Evolutionary conservation across 768 basidiomycete species (phyloP), one percentile per base, ranked within the genome.

Genomic region (Leccinum sublutescens): DNA sequence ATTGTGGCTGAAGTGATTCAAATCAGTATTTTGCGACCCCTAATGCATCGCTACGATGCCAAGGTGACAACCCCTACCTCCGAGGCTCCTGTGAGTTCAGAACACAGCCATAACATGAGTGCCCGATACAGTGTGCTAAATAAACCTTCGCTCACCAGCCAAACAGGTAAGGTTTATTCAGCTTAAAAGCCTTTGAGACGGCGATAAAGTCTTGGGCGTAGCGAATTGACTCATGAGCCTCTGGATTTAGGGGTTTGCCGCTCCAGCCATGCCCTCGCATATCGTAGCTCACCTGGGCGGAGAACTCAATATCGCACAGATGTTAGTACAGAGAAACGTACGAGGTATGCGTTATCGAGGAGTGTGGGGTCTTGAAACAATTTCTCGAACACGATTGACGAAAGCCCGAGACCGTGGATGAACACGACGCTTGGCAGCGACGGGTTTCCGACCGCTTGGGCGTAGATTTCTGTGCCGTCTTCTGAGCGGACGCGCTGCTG

Each of bases 181-280:
- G 27, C 23, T 27, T 50, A 11, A 50, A 50, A 10, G 54, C 50
- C 31, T 48, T 51, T 21, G 17, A 19, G 15, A 60, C 55, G 15
- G 59, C 59, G 6, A 47, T 33, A 19, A 60, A 60, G 21, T 56
- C 59, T 43, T 60, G 50, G 12, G 59, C 59, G 10, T 60, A 60
- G 12, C 59, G 59, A 47, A 36, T 14, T 43, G 59, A 60, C 17
- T 56, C 54, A 10, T 60, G 59, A 27, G 49, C 49, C 17, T 50
- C 49, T 50, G 49, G 49, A 23, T 50, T 3, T 15, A 29, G 9
- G 15, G 49, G 49, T 50, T 50, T 50, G 25, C 49, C 49, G 25
- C 49, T 50, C 27, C 49, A 29, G 5, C 49, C 59, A 31, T 60
- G 59, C 21, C 59, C 59, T 9, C 59, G 59, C 25, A 60, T 15